phyloP scores from a whole-genome alignment of 192 early-diverging fungal genomes.

The Coemansia sp. region DNA sequence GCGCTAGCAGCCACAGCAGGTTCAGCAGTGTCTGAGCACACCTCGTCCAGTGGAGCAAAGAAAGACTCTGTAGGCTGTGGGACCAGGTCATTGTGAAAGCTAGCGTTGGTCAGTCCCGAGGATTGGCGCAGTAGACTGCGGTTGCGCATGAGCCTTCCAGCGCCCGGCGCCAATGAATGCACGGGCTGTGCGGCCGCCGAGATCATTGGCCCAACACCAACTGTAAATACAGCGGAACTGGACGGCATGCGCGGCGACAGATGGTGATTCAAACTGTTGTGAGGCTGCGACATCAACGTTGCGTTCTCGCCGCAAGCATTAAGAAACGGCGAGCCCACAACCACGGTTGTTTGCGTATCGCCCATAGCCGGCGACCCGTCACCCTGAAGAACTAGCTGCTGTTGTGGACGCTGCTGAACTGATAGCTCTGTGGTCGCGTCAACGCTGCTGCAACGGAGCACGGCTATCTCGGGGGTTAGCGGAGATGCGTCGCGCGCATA shows the following conservation, averaged over 20 bases:
- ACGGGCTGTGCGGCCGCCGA: neutral
- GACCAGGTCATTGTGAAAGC: constrained; percentile 50
- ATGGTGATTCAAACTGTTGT: constrained; percentile 45
- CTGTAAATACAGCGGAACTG: neutral
- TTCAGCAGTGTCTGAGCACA: constrained; percentile 36
- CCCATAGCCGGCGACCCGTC: constrained; percentile 6
- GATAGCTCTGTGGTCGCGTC: constrained; percentile 2
- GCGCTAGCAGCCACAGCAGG: neutral
- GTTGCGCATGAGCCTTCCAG: constrained; percentile 39
- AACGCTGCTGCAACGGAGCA: constrained; percentile 3
- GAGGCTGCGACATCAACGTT: constrained; percentile 54
- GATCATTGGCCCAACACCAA: constrained; percentile 1
- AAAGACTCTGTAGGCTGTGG: constrained; percentile 49
- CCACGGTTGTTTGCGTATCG: constrained; percentile 17
- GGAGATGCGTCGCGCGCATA: constrained; percentile 24
- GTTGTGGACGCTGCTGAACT: neutral
- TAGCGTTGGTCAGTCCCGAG: constrained; percentile 36
- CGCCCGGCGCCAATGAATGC: constrained; percentile 11
- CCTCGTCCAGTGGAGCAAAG: constrained; percentile 53
- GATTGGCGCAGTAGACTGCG: constrained; percentile 43
- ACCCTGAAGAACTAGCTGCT: constrained; percentile 2
- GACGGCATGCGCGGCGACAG: constrained; percentile 36
- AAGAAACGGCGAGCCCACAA: constrained; percentile 33
- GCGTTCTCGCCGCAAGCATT: constrained; percentile 34
- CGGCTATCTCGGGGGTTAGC: constrained; percentile 20